Base-by-base conservation (phyloP, 2,329 filamentous ascomycete species). In the Ceratocystis ficicola region DNA sequence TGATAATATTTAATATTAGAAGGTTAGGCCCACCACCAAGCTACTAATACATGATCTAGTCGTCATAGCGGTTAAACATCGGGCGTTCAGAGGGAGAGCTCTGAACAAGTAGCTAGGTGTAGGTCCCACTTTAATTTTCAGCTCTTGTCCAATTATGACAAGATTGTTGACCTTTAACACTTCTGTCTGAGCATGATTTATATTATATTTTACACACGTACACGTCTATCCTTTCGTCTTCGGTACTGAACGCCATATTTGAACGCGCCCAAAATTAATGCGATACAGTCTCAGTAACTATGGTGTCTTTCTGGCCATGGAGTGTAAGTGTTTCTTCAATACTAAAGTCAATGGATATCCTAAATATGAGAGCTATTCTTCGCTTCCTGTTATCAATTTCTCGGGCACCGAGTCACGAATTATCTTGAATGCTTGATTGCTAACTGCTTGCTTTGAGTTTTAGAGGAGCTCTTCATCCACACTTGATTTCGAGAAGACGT, bases 261-360 rank as follows among this genome's bases (percentile, higher is more conserved):
- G 12, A 41, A 41, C 36, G 36, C 36, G 36, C 36, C 36, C 10
- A 12, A 4, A 12, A 41, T 2, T 12, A 12, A 41, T 41, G 36
- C 36, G 36, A 41, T 41, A 41, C 36, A 10, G 30, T 7, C 28
- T 6, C 2, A 25, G 17, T 20, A 70, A 75, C 70, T 68, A 94
- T 94, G 89, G 87, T 92, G 72, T 89, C 86, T 64, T 81, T 94
- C 70, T 94, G 90, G 89, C 89, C 90, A 69, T 95, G 88, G 85
- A 86, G 84, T 79, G 88, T 90, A 76, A 72, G 79, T 73, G 30
- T 32, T 46, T 32, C 28, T 6, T 60, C 36, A 17, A 12, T 28
- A 15, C 48, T 7, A 10, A 15, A 46, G 6, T 17, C 15, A 3
- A 20, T 44, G 60, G 15, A 17, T 12, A 41, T 48, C 25, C 10